Evolutionary conservation across 2,329 filamentous ascomycete species (phyloP).

Genomic region (Talaromyces albobiverticillius): DNA sequence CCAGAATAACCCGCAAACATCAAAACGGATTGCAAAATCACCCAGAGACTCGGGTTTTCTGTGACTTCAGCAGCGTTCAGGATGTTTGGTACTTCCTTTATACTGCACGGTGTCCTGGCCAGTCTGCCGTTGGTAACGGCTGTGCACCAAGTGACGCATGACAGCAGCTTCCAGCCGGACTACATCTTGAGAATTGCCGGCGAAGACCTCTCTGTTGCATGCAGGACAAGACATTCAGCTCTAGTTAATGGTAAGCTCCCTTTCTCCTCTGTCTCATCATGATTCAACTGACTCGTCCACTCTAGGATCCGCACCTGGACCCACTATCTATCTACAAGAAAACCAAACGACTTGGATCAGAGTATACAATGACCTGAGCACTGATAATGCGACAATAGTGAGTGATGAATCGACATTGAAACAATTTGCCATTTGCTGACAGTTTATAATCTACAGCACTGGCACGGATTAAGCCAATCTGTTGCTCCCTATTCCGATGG

Average conservation of each 20-base stretch:
- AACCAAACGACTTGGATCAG: conserved; percentile 21
- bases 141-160: conserved; percentile 5
- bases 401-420: conserved; percentile 13
- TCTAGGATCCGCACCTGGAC: conserved; percentile 7
- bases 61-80: no score
- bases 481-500: conserved; percentile 65
- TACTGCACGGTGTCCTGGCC: not conserved
- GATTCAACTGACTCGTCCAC: not conserved
- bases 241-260: conserved; percentile 10
- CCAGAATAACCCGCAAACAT: no score
- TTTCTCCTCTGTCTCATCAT: not conserved
- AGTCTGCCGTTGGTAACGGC: not conserved
- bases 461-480: conserved; percentile 63
- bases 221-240: conserved; percentile 10
- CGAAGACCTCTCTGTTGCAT: conserved; percentile 1
- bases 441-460: conserved; percentile 49
- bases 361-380: conserved; percentile 57
- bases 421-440: not conserved
- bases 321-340: conserved; percentile 10
- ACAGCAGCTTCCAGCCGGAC: conserved; percentile 9
- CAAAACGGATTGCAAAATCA: no score
- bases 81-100: not conserved
- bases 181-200: conserved; percentile 4
- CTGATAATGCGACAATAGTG: conserved; percentile 58
- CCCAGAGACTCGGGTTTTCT: no score